phyloP scores from a whole-genome alignment of 768 basidiomycete species.

The Pulveroboletus sp. region DNA sequence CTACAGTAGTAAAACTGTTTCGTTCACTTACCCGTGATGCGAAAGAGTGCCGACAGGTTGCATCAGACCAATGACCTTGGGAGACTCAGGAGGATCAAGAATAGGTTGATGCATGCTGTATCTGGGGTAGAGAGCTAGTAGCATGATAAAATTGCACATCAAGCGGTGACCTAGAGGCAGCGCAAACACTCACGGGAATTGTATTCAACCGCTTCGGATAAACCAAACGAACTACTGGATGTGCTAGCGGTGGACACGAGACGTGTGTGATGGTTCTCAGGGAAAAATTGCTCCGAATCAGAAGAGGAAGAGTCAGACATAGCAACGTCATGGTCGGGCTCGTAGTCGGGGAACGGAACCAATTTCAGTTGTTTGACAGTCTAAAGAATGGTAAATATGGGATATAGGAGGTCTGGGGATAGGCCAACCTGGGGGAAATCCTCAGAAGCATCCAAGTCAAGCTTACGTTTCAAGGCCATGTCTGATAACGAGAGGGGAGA shows the following conservation, averaged over 20 bases:
- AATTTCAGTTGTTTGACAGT: slow-evolving; percentile 68
- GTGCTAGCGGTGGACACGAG: slow-evolving; percentile 63
- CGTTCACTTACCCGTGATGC: slow-evolving; percentile 65
- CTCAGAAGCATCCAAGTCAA: slow-evolving; percentile 55
- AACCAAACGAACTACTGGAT: slow-evolving; percentile 42
- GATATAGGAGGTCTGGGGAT: slow-evolving; percentile 12
- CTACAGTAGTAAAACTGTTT: background rate
- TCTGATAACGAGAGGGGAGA: slow-evolving; percentile 11
- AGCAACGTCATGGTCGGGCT: slow-evolving; percentile 57
- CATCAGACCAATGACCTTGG: slow-evolving; percentile 53
- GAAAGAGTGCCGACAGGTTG: slow-evolving; percentile 57
- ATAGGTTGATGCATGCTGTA: slow-evolving; percentile 62
- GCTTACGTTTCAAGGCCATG: slow-evolving; percentile 78
- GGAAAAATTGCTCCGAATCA: slow-evolving; percentile 56
- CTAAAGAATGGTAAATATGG: slow-evolving; percentile 29
- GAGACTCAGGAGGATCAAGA: slow-evolving; percentile 45
- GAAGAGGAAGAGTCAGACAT: slow-evolving; percentile 57
- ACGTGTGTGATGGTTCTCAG: slow-evolving; percentile 53
- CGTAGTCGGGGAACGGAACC: slow-evolving; percentile 66
- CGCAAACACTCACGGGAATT: slow-evolving; percentile 43
- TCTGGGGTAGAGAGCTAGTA: slow-evolving; percentile 47
- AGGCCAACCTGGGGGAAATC: slow-evolving; percentile 42
- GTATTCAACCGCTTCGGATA: slow-evolving; percentile 42
- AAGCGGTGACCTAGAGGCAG: background rate
- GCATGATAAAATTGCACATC: background rate